Evolutionary conservation across 2,329 filamentous ascomycete genomes (phyloP), one percentile per base, ranked within the genome.

Genomic region (Colletotrichum sp.): DNA sequence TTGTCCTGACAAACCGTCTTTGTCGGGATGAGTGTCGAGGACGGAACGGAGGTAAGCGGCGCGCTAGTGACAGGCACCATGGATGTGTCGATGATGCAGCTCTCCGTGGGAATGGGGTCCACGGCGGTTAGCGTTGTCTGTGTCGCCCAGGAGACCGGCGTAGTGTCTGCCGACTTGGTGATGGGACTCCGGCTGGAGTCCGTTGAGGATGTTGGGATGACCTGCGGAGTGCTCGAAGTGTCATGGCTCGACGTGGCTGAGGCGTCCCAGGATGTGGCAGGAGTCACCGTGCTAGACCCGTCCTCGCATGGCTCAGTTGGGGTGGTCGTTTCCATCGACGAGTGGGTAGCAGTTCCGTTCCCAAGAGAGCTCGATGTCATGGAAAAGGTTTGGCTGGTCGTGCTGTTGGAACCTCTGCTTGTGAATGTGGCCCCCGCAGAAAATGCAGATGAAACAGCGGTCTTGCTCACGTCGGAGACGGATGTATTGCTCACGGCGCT

Each of bases 61-160:
- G 81, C 80, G 7, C 81, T 81, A 30, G 78, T 79, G 71, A 84
- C 76, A 16, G 85, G 84, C 15, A 75, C 77, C 71, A 85, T 81
- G 59, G 81, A 77, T 26, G 83, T 83, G 76, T 85, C 83, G 71
- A 86, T 85, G 71, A 84, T 75, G 71, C 78, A 81, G 34, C 72
- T 77, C 49, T 75, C 72, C 9, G 77, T 71, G 10, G 44, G 34
- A 12, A 62, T 55, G 6, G 30, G 32, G 12, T 49, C 34, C 15
- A 21, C n/a, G 15, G 59, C 55, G 16, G 21, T 52, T n/a, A 78
- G 76, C 57, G 78, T 78, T 24, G 72, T 71, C 16, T 71, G 74
- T 55, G 32, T 67, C 16, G 15, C 16, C 66, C 15, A 59, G 12
- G 66, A 28, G 8, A 21, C 49, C 15, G 30, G n/a, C 16, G 15